Evolutionary conservation across 495 filamentous ascomycete genomes (phyloP), one percentile per base, ranked within the genome.

Genomic region (Venustampulla echinocandica): DNA sequence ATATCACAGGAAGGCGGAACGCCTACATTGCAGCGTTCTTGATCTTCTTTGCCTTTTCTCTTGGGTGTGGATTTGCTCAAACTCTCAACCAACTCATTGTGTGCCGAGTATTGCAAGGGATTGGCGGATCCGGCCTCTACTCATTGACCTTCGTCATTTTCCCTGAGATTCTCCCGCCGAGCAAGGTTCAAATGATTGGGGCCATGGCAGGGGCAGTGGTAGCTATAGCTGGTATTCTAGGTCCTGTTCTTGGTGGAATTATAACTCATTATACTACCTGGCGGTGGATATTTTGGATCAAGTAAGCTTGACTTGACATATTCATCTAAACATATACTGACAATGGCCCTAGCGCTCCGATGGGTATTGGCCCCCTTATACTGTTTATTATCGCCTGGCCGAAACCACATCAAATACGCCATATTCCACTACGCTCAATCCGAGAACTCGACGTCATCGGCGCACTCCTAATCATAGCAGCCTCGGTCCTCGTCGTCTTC

Each of bases 381-480:
- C 21, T 58, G 17, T 47, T 58, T 11, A 3, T 52, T 22, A 1
- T 52, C 14, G 47, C 47, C 2, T 54, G 55, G 55, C 55, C 47
- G 4, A 50, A 50, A 30, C 1, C 41, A 13, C n/a, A 44, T 15
- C 41, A 39, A 33, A 38, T 50, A 4, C 14, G 21, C 21, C 42
- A 50, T n/a, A 22, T 43, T 22, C 23, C 33, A 18, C 19, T 44
- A 2, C 28, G 36, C 14, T 27, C 44, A 4, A 60, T 73, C 39
- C 60, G 57, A 21, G 64, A 64, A 38, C 65, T 82, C 13, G 79
- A 84, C 58, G 69, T 78, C 25, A n/a, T 78, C 14, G 79, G 80
- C 10, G 71, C 71, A 17, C 21, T 73, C 10, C 51, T 81, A 3
- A 60, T 79, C 2, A 65, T 82, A 17, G 58, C 67, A 0, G 72